These are phyloP conservation scores for Leavenworthia alabamica DNA, from an alignment of 345 rosid species.

Conservation along the genomic window DNA sequence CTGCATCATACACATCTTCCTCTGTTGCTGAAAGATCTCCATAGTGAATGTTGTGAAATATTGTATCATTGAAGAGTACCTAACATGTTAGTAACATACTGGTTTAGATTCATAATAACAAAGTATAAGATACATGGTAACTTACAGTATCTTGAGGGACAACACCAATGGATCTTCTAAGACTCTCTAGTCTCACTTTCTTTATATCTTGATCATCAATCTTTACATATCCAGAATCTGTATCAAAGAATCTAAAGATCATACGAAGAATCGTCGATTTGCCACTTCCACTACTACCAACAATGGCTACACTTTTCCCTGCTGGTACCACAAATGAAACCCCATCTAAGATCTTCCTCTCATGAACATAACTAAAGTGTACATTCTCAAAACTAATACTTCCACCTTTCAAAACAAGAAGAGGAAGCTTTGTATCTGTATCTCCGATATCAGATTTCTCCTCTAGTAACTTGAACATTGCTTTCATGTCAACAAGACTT, in stretches of 20 bases:
- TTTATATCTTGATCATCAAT: conserved; percentile 82
- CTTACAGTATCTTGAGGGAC: conserved; percentile 98
- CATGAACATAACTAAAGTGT: conserved; percentile 67
- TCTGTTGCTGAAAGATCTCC: conserved; percentile 82
- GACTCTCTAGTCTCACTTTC: conserved; percentile 59
- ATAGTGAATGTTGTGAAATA: conserved; percentile 88
- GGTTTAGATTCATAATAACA: neutral
- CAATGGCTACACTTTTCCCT: conserved; percentile 92
- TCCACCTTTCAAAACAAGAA: conserved; percentile 63
- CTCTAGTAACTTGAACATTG: conserved; percentile 87
- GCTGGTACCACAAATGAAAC: conserved; percentile 76
- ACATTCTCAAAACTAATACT: conserved; percentile 72
- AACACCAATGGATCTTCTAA: conserved; percentile 66
- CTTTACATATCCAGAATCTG: conserved; percentile 64
- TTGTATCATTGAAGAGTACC: conserved; percentile 94
- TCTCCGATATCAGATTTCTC: conserved; percentile 71
- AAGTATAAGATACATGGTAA: neutral
- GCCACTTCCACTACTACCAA: conserved; percentile 92
- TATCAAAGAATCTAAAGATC: conserved; percentile 78
- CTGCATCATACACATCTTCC: conserved; percentile 85
- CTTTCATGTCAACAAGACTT: conserved; percentile 83
- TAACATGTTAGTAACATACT: conserved; percentile 22
- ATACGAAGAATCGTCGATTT: conserved; percentile 89
- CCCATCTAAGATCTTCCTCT: conserved; percentile 84
- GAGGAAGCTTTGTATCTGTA: conserved; percentile 54